These are phyloP conservation scores for Periconia digitata DNA, from an alignment of 2,329 filamentous ascomycete genomes.

Conservation along the genomic window DNA sequence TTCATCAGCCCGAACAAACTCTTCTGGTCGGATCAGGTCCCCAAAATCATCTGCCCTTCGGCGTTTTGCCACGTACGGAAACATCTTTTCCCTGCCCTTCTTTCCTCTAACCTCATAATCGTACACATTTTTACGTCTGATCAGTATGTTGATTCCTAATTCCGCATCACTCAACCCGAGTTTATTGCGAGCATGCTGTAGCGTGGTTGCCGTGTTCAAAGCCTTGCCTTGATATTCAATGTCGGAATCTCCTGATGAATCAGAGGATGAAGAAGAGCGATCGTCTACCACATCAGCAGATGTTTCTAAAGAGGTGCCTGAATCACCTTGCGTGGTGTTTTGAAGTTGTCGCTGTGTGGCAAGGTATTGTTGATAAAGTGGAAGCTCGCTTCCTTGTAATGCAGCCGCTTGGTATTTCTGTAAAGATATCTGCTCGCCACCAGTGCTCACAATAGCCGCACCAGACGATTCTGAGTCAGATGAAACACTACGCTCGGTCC, in stretches of 20 bases:
- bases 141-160: conserved; percentile 84
- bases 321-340: conserved; percentile 70
- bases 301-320: conserved; percentile 65
- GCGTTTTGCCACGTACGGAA: conserved; percentile 79
- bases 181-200: conserved; percentile 78
- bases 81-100: conserved; percentile 88
- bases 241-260: conserved; percentile 85
- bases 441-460: conserved; percentile 66
- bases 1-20: conserved; percentile 91
- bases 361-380: conserved; percentile 87
- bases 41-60: conserved; percentile 88
- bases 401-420: conserved; percentile 56
- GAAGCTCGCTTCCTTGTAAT: conserved; percentile 74
- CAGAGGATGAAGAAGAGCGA: conserved; percentile 81
- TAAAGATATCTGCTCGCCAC: conserved; percentile 48
- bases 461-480: conserved; percentile 25
- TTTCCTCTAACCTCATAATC: conserved; percentile 92
- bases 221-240: conserved; percentile 89
- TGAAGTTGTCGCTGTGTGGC: conserved; percentile 86
- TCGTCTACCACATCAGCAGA: conserved; percentile 78
- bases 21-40: conserved; percentile 88
- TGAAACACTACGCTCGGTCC: conserved; percentile 29
- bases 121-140: conserved; percentile 86
- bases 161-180: conserved; percentile 86
- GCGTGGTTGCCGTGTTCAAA: conserved; percentile 81